phyloP scores from a whole-genome alignment of 1,284 basidiomycete species.

The Amylostereum areolatum region DNA sequence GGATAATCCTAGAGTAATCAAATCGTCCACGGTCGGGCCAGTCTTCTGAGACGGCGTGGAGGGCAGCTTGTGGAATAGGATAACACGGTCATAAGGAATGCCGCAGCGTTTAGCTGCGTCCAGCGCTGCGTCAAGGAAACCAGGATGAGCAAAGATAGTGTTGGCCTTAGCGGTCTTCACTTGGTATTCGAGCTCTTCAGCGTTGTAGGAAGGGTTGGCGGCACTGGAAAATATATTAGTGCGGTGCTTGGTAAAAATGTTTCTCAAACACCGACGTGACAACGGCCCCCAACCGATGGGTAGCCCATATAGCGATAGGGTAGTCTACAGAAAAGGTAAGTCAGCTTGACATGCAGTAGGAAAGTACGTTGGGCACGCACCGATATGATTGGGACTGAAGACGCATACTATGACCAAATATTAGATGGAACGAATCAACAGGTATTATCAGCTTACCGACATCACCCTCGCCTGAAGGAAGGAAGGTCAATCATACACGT shows the following conservation, averaged over 20 bases:
- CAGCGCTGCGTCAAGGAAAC: constrained; percentile 41
- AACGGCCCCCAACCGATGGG: constrained; percentile 66
- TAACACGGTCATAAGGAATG: constrained; percentile 47
- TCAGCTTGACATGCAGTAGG: constrained; percentile 3
- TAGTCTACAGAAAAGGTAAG: constrained; percentile 47
- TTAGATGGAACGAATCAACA: constrained; percentile 2
- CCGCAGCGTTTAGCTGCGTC: constrained; percentile 45
- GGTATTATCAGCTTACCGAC: constrained; percentile 40
- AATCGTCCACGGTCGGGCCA: constrained; percentile 39
- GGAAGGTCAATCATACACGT: background rate
- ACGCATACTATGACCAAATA: constrained; percentile 43
- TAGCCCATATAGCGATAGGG: constrained; percentile 67
- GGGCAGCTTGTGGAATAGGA: constrained; percentile 40
- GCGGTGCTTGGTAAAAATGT: constrained; percentile 13
- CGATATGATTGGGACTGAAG: constrained; percentile 64
- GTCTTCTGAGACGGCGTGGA: constrained; percentile 3
- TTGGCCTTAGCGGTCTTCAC: constrained; percentile 47
- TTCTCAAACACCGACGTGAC: constrained; percentile 40
- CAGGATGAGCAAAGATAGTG: constrained; percentile 56
- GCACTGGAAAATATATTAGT: constrained; percentile 23
- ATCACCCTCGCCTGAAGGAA: constrained; percentile 27
- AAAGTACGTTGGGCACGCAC: constrained; percentile 26
- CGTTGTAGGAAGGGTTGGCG: constrained; percentile 66
- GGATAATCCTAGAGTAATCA: constrained; percentile 50
- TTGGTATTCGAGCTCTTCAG: constrained; percentile 62